Percentiles rank a stretch among this genome's conserved stretches.
Conservation (phyloP, 2,329 filamentous ascomycete species). For the Zarea fungicola region DNA sequence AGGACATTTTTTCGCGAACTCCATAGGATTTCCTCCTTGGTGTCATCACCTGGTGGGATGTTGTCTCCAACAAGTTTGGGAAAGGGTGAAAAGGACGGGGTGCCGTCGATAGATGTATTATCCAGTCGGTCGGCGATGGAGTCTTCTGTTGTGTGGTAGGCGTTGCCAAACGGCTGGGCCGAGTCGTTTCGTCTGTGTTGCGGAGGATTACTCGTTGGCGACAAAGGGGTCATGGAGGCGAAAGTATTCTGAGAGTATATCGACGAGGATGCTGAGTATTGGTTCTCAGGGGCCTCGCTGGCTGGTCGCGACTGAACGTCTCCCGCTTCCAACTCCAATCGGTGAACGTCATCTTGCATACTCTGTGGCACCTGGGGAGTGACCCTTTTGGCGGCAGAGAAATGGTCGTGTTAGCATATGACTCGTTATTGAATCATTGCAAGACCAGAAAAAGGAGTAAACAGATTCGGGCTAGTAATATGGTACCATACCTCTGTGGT, state of each 20-base stretch:
- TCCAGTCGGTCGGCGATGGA: slow-evolving; percentile 32
- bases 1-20: slow-evolving; percentile 77
- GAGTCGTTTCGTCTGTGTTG: slow-evolving; percentile 26
- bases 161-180: slow-evolving; percentile 18
- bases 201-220: no score
- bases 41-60: slow-evolving; percentile 88
- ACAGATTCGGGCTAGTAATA: neutral
- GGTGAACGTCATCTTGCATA: slow-evolving; percentile 90
- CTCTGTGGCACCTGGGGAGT: slow-evolving; percentile 95
- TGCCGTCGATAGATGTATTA: slow-evolving; percentile 45
- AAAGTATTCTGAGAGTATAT: slow-evolving; percentile 21
- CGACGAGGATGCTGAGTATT: slow-evolving; percentile 17
- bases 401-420: slow-evolving; percentile 10
- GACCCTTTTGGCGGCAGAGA: slow-evolving; percentile 52
- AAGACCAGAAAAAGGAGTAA: neutral
- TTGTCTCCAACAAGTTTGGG: slow-evolving; percentile 82
- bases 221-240: no score
- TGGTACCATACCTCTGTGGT: slow-evolving; percentile 50
- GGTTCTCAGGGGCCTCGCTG: slow-evolving; percentile 12
- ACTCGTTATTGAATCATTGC: neutral
- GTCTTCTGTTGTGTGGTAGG: slow-evolving; percentile 35
- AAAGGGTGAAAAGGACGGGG: slow-evolving; percentile 83
- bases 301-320: slow-evolving; percentile 27
- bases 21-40: slow-evolving; percentile 86
- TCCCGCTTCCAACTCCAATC: slow-evolving; percentile 78